Base-by-base conservation (phyloP, 805 yeast genomes). In the Yarrowia divulgata region DNA sequence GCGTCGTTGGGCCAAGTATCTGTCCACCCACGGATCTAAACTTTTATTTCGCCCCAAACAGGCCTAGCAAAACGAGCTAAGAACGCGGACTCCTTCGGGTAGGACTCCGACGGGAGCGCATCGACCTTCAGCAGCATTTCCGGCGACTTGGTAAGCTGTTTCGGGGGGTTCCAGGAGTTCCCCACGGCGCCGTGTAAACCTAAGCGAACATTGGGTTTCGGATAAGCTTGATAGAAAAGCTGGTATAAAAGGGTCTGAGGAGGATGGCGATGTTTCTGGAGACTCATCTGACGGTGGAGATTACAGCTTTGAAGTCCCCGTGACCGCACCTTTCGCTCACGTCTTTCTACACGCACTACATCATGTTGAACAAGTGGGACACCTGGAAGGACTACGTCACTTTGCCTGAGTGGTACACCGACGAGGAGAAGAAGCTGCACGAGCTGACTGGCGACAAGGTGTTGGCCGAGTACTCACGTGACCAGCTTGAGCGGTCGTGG, bases 171-270 rank as follows among this genome's bases (percentile, higher is more conserved):
- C n/a, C n/a, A n/a, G n/a, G n/a, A n/a, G n/a, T n/a, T n/a, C 13
- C 23, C 50, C 50, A 46, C 50, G 40, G 57, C 40, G 40, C 57
- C 57, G 57, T 50, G 16, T 35, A n/a, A 52, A 52, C 58, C 16
- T 52, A 35, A n/a, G 32, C 8, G 6, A 0, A 43, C 58, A 52
- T 52, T 52, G 42, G 43, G 43, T 52, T 52, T 14, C 16, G 40
- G 55, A 50, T 34, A 34, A 34, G 55, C 55, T 34, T 50, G 40
- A 32, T 52, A 18, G 43, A n/a, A 23, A 23, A 2, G 10, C 18
- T 16, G 37, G 13, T 52, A 52, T 50, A 52, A 16, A 52, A 52
- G 43, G 29, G 16, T 8, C 12, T n/a, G 18, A 16, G 16, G 23
- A 5, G 39, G 18, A 16, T 19, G 12, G 7, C 10, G 52, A 5